Conservation (phyloP, 1,139 yeast genomes). For the Arxiozyma bovina region DNA sequence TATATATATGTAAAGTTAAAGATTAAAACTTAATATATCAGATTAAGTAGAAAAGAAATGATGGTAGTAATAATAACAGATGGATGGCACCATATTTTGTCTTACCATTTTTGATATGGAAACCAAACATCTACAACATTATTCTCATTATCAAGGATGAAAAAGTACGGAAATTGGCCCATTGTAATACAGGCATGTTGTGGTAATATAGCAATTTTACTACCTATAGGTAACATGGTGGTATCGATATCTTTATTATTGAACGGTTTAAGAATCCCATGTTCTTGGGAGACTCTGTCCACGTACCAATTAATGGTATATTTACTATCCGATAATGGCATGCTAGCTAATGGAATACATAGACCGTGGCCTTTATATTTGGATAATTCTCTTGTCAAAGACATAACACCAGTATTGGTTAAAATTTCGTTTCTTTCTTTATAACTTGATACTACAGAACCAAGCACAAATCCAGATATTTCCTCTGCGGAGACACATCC, state of each 20-base stretch:
- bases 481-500: constrained; percentile 42
- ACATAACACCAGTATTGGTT: constrained; percentile 65
- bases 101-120: constrained; percentile 55
- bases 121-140: constrained; percentile 60
- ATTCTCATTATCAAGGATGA: constrained; percentile 42
- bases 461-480: constrained; percentile 50
- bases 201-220: constrained; percentile 49
- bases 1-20: too few relatives aligned
- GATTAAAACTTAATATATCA: too few relatives aligned
- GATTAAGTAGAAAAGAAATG: background rate
- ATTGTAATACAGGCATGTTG: constrained; percentile 74
- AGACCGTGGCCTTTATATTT: constrained; percentile 42
- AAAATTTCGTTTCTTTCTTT: constrained; percentile 50
- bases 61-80: too few relatives aligned
- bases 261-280: constrained; percentile 45
- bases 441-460: constrained; percentile 57
- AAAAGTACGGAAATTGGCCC: constrained; percentile 53
- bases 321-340: constrained; percentile 3
- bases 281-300: constrained; percentile 56
- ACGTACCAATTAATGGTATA: constrained; percentile 39
- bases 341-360: constrained; percentile 17
- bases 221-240: constrained; percentile 33
- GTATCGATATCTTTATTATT: constrained; percentile 11
- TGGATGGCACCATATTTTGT: too few relatives aligned
- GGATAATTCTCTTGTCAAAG: constrained; percentile 57